phyloP scores from a whole-genome alignment of 352 stramenopile genomes.

The Globisporangium barbulae region DNA sequence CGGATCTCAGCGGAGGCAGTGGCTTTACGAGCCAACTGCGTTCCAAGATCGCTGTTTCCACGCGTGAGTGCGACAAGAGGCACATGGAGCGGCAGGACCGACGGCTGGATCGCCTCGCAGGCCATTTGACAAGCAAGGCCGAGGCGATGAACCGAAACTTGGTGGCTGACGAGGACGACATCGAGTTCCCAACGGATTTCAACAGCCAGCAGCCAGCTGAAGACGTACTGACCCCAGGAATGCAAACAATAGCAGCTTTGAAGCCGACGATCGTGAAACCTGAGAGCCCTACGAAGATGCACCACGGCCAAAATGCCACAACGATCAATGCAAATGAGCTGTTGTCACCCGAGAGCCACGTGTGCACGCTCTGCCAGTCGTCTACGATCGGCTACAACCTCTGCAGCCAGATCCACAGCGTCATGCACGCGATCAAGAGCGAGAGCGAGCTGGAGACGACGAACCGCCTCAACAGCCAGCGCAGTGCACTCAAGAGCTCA shows the following conservation, averaged over 20 bases:
- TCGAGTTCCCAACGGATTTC: conserved; percentile 14
- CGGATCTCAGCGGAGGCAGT: conserved; percentile 40
- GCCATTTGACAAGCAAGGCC: conserved; percentile 42
- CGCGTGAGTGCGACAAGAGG: conserved; percentile 39
- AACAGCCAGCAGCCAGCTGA: background rate
- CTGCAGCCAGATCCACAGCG: conserved; percentile 53
- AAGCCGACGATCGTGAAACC: background rate
- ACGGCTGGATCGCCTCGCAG: conserved; percentile 35
- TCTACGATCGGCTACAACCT: conserved; percentile 62
- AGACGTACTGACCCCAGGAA: background rate
- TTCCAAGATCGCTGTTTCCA: conserved; percentile 41
- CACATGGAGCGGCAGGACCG: conserved; percentile 40
- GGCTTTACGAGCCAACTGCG: conserved; percentile 54
- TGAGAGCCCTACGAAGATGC: background rate
- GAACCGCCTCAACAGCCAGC: conserved; percentile 9
- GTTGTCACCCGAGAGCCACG: background rate
- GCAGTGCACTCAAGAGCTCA: conserved; percentile 7
- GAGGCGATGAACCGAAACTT: conserved; percentile 34
- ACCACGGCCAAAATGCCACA: background rate
- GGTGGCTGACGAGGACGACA: conserved; percentile 6
- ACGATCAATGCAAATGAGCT: background rate
- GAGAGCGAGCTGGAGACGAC: conserved; percentile 26
- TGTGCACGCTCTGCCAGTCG: conserved; percentile 49
- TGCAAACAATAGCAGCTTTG: background rate
- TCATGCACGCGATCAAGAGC: conserved; percentile 42